These are phyloP conservation scores for Zalerion maritima DNA, from an alignment of 495 filamentous ascomycete genomes.

Conservation along the genomic window DNA sequence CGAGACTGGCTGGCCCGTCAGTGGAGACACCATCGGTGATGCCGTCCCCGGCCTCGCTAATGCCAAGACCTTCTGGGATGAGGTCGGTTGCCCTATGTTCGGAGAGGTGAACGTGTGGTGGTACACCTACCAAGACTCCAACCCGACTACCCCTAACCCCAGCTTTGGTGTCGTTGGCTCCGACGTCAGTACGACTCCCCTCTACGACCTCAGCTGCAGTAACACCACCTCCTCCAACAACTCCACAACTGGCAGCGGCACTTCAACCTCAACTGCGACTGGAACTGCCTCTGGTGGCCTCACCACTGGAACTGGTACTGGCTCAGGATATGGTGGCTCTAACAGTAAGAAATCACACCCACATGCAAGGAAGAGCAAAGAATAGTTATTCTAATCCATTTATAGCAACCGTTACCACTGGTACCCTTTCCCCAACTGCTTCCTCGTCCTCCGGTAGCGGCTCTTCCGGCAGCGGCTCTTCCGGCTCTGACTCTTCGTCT, in stretches of 20 bases:
- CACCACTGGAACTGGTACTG: slow-evolving; percentile 7
- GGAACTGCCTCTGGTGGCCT: slow-evolving; percentile 2
- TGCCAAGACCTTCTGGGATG: slow-evolving; percentile 64
- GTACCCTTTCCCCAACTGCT: too few species aligned
- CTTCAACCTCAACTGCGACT: slow-evolving; percentile 1
- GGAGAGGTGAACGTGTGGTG: slow-evolving; percentile 58
- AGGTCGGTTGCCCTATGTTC: slow-evolving; percentile 59
- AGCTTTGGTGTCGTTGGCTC: slow-evolving; percentile 50
- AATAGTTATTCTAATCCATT: too few species aligned
- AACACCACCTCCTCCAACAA: slow-evolving; percentile 2
- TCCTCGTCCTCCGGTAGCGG: too few species aligned
- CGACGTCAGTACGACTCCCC: slow-evolving; percentile 34
- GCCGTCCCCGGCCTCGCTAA: slow-evolving; percentile 53
- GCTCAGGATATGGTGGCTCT: too few species aligned
- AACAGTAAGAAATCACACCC: too few species aligned
- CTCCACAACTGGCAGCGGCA: slow-evolving; percentile 6
- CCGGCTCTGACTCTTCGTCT: slow-evolving; percentile 11
- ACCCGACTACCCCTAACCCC: slow-evolving; percentile 40
- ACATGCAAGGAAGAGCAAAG: too few species aligned
- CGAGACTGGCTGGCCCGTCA: slow-evolving; percentile 79
- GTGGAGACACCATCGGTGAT: slow-evolving; percentile 41
- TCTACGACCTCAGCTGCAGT: slow-evolving; percentile 48
- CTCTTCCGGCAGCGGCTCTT: slow-evolving; percentile 9
- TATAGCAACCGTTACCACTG: too few species aligned
- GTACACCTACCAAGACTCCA: slow-evolving; percentile 58